Evolutionary conservation across 768 basidiomycete species (phyloP).

Genomic region (Mycena filopes): DNA sequence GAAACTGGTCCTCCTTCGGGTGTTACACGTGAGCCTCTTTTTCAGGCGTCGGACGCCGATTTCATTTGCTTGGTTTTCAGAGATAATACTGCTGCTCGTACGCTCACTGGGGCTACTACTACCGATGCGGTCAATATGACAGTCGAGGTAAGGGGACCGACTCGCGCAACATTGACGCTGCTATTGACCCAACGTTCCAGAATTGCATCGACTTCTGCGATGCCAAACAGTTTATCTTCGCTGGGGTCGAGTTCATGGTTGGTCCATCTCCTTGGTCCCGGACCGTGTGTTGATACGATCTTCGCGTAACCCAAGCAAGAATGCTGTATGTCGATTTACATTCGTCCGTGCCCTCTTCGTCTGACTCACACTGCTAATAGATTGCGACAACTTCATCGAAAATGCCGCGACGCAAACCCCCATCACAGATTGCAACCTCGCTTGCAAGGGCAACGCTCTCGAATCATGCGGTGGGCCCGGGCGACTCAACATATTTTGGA

Average conservation of each 20-base stretch:
- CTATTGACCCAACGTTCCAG: conserved; percentile 1
- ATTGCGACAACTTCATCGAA: conserved; percentile 69
- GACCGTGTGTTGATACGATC: conserved; percentile 37
- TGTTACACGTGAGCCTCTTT: conserved; percentile 65
- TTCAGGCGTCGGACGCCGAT: not conserved
- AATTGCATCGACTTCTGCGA: conserved; percentile 60
- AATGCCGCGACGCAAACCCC: conserved; percentile 57
- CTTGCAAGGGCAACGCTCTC: conserved; percentile 66
- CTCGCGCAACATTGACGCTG: not conserved
- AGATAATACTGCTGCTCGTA: conserved; percentile 67
- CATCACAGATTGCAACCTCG: conserved; percentile 65
- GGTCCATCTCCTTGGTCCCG: conserved; percentile 17
- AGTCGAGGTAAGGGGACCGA: conserved; percentile 45
- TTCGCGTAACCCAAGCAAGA: conserved; percentile 42
- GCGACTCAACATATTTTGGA: conserved; percentile 73
- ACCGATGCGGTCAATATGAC: conserved; percentile 68
- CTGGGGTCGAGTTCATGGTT: conserved; percentile 71
- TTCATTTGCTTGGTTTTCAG: conserved; percentile 44
- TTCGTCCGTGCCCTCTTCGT: conserved; percentile 7
- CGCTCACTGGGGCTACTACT: conserved; percentile 61
- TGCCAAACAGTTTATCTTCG: conserved; percentile 63
- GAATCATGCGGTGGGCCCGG: conserved; percentile 72
- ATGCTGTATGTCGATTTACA: conserved; percentile 59
- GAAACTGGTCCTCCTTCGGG: conserved; percentile 66
- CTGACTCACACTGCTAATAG: conserved; percentile 44